Evolutionary conservation across 108 stramenopile genomes (phyloP).

Genomic region (Phaeodactylum tricornutum): DNA sequence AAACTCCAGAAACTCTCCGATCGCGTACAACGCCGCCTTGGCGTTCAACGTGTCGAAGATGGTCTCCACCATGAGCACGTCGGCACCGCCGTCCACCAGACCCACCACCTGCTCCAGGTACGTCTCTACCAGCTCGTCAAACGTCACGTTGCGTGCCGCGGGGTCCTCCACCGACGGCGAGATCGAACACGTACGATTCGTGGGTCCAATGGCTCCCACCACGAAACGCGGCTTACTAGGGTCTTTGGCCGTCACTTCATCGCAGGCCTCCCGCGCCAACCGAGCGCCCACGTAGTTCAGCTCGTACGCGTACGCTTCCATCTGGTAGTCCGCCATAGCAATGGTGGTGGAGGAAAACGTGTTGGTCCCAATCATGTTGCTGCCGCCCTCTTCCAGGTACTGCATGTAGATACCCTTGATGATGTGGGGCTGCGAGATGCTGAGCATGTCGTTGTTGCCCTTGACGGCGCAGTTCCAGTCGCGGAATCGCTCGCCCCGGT

Average conservation of each 20-base stretch:
- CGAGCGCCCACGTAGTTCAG: slow-evolving; percentile 84
- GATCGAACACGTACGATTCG: slow-evolving; percentile 93
- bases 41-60: slow-evolving; percentile 96
- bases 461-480: slow-evolving; percentile 82
- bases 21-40: slow-evolving; percentile 90
- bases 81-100: slow-evolving; percentile 87
- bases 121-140: slow-evolving; percentile 93
- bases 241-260: slow-evolving; percentile 85
- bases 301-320: slow-evolving; percentile 88
- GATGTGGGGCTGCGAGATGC: slow-evolving; percentile 87
- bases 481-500: slow-evolving; percentile 85
- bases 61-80: slow-evolving; percentile 94
- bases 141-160: slow-evolving; percentile 84
- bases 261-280: slow-evolving; percentile 88
- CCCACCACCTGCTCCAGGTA: slow-evolving; percentile 90
- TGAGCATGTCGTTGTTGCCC: slow-evolving; percentile 96
- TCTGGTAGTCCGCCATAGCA: slow-evolving; percentile 94
- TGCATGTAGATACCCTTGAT: slow-evolving; percentile 84
- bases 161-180: slow-evolving; percentile 92
- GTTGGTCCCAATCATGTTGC: slow-evolving; percentile 92
- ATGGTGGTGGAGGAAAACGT: slow-evolving; percentile 93
- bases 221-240: slow-evolving; percentile 93
- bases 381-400: slow-evolving; percentile 84
- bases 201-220: slow-evolving; percentile 90
- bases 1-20: slow-evolving; percentile 83